Evolutionary conservation across 306 rosid species (phyloP).

Genomic region (Albizia julibrissin): DNA sequence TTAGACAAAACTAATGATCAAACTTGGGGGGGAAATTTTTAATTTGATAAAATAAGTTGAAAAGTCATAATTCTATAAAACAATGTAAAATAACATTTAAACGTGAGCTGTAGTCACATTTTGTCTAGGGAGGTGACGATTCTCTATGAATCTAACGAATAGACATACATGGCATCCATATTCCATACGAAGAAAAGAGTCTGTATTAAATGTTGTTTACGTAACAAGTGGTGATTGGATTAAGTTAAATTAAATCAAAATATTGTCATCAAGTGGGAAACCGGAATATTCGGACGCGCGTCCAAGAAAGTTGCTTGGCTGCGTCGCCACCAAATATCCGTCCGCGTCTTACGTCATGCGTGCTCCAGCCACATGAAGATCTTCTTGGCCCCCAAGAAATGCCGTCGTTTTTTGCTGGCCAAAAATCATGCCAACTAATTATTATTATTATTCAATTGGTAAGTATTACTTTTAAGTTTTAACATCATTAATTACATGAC

Average conservation of each 20-base stretch:
- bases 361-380: constrained; percentile 12
- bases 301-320: background rate
- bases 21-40: background rate
- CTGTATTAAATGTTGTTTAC: background rate
- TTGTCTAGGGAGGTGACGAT: background rate
- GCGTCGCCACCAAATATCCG: background rate
- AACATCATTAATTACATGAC: background rate
- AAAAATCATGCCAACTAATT: background rate
- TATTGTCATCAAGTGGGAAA: background rate
- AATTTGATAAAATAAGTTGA: background rate
- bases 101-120: background rate
- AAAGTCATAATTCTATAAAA: background rate
- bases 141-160: background rate
- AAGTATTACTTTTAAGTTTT: background rate
- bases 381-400: constrained; percentile 49
- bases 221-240: background rate
- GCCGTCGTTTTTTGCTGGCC: background rate
- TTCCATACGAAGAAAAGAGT: too few relatives aligned
- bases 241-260: too few relatives aligned
- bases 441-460: background rate
- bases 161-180: too few relatives aligned
- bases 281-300: background rate
- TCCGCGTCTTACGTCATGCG: constrained; percentile 1
- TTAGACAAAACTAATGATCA: too few relatives aligned
- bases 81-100: background rate